Evolutionary conservation across 1,284 basidiomycete species (phyloP), one percentile per base, ranked within the genome.

Genomic region (Anthracocystis panici-leucophaei): DNA sequence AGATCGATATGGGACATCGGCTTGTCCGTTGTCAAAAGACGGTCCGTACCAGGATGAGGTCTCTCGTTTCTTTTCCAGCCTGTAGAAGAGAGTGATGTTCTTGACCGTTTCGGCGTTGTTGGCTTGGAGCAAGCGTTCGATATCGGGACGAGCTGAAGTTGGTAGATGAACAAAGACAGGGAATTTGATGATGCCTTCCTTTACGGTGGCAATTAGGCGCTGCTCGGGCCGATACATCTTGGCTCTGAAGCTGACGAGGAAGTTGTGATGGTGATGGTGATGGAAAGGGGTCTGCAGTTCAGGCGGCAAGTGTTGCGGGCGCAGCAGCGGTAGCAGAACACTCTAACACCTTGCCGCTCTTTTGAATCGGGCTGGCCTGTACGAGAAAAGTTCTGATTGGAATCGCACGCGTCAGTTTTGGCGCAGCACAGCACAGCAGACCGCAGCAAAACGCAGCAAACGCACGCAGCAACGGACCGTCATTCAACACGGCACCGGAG

Each of bases 151-250:
- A 21, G 62, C 49, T 3, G 62, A 57, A 7, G 62, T 25, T 23
- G 68, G 68, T 9, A 70, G 50, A 16, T 33, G 51, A 6, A 70
- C 62, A 10, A 65, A 70, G 18, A 62, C 62, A 3, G 68, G 68
- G 11, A 70, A 70, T 1, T 10, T 33, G 27, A 70, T 10, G 10
- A 29, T 38, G 20, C 20, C 54, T 0, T 45, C 25, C 1, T 50
- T 21, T 6, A 27, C 11, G 8, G 16, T 21, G 7, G 45, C 68
- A 3, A 0, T 20, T 5, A 60, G 21, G 3, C 29, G 12, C 20
- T 51, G 23, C 12, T 21, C 1, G 4, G 6, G 8, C 20, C 21
- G 8, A 25, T 50, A 29, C 62, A 65, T 70, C 23, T 11, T 54
- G 53, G 11, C 41, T 11, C n/a, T 45, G 35, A 23, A 20, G 31